Base-by-base conservation (phyloP, 257 asterid genomes). In the Solanum medicagineum region DNA sequence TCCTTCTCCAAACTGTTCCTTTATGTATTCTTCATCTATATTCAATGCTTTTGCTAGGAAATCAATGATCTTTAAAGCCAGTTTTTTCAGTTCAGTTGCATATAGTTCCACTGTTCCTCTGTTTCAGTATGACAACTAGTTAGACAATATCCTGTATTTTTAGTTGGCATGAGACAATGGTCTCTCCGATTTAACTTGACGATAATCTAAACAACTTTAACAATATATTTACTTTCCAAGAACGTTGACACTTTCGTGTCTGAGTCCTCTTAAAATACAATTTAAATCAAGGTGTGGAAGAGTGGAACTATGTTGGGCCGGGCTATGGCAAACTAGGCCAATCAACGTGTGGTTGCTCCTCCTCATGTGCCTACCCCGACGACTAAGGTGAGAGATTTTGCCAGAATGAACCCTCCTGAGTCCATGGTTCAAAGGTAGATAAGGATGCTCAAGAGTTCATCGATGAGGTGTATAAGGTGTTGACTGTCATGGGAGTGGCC, bases 21-120 rank as follows among this genome's bases (percentile, higher is more conserved):
- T 57, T 84, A 94, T 86, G 8, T 93, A 93, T 85, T 88, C 91
- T 19, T 9, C 10, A 40, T 89, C 84, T 86, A 92, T 90, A 1
- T 87, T n/a, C 75, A 93, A 22, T 12, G 86, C 95, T 87, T 83
- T 92, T 0, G 90, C 90, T 86, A 92, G 84, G 26, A 49, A 85
- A 10, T 24, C 6, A 19, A 91, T 81, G 5, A 94, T 83, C 87
- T 92, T 91, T 88, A 84, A 32, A 16, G 89, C 93, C 1, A 94
- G 87, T 5, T 10, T 53, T 62, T 88, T 88, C 85, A 93, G 7
- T 40, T 90, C 93, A 2, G 32, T 60, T 29, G 92, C 79, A 75
- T 94, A 94, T 10, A 80, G 85, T 22, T 94, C 98, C 24, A 91
- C 85, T 5, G 93, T 88, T 29, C 86, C 91, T 89, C 96, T 93